Conservation (phyloP, 495 filamentous ascomycete species). For the Xylaria scruposa region DNA sequence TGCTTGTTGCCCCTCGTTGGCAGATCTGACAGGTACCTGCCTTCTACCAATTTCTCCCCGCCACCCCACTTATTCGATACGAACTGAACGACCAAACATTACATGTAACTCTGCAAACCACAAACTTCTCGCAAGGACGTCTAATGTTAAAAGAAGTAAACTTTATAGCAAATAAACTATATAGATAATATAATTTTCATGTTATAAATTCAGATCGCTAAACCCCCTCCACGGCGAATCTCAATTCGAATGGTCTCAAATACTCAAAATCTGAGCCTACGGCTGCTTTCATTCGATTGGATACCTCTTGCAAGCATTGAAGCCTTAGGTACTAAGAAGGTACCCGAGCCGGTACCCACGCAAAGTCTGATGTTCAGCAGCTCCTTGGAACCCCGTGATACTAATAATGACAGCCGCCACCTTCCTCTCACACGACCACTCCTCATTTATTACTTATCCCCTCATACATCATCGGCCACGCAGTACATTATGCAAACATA, state of each 20-base stretch:
- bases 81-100: background rate
- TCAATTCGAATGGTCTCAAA: too few species aligned
- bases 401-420: background rate
- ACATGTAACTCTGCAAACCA: background rate
- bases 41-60: background rate
- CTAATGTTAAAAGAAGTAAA: background rate
- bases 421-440: background rate
- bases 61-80: background rate
- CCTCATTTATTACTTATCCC: background rate
- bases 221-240: too few species aligned
- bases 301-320: background rate
- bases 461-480: background rate
- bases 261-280: too few species aligned
- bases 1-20: constrained; percentile 15
- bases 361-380: background rate
- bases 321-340: background rate
- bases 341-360: background rate
- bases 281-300: background rate
- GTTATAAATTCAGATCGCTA: too few species aligned
- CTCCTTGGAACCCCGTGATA: constrained; percentile 1
- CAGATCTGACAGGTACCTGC: background rate
- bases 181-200: background rate
- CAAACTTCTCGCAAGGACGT: background rate
- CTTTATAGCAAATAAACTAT: background rate
- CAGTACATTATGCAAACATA: background rate